A percentile compares a stretch with the other conserved stretches of the same genome.
These are phyloP conservation scores for Yarrowia divulgata DNA, from an alignment of 805 yeast species.

Conservation along the genomic window DNA sequence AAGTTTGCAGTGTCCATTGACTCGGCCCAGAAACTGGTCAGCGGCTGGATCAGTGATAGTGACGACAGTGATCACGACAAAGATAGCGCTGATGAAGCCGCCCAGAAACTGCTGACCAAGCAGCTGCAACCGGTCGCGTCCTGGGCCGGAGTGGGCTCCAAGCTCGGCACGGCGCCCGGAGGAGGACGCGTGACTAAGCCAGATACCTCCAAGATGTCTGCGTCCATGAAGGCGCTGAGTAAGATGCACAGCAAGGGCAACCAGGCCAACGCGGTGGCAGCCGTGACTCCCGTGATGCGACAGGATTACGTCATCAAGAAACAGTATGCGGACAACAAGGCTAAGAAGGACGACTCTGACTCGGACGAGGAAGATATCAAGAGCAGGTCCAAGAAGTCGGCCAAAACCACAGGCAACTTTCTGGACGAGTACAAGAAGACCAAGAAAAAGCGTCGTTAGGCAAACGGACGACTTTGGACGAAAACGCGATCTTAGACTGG, in stretches of 20 bases:
- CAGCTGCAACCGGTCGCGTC: conserved; percentile 29
- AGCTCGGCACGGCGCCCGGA: conserved; percentile 1
- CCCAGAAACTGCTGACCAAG: conserved; percentile 17
- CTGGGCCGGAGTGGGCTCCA: conserved; percentile 36
- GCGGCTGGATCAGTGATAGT: conserved; percentile 22
- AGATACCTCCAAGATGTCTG: conserved; percentile 26
- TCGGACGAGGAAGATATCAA: conserved; percentile 27
- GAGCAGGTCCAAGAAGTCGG: conserved; percentile 26
- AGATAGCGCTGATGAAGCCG: conserved; percentile 5
- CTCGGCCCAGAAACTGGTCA: conserved; percentile 26
- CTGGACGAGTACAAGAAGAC: conserved; percentile 26
- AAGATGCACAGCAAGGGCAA: conserved; percentile 13
- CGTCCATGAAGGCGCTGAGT: conserved; percentile 30
- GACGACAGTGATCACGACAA: conserved; percentile 11
- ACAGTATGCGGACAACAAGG: background rate
- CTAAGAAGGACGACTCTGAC: conserved; percentile 15
- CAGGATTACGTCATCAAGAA: conserved; percentile 10
- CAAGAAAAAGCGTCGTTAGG: conserved; percentile 37
- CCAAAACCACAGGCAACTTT: conserved; percentile 22
- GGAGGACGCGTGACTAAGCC: conserved; percentile 16
- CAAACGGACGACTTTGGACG: background rate
- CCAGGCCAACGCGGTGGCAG: conserved; percentile 4
- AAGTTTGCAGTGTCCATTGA: conserved; percentile 32
- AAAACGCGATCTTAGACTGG: no score
- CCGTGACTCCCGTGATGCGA: conserved; percentile 15